A percentile compares a stretch with the other conserved stretches of the same genome.
Conservation (phyloP, 1,284 basidiomycete genomes). For the Porphyrellus sp. region DNA sequence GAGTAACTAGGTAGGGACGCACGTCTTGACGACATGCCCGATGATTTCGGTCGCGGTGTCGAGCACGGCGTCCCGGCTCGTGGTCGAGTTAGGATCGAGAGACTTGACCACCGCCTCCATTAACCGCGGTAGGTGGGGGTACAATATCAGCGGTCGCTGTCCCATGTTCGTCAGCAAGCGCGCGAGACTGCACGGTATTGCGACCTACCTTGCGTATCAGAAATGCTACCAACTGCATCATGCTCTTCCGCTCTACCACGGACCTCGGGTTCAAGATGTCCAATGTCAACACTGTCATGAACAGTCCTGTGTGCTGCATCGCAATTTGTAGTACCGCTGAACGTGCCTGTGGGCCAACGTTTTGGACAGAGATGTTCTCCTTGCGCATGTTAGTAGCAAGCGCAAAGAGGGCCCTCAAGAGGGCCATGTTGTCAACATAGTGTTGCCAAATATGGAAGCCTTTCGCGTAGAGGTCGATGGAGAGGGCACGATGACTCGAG, state of each 20-base stretch:
- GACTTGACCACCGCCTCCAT: slow-evolving; percentile 97
- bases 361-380: slow-evolving; percentile 62
- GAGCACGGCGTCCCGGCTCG: slow-evolving; percentile 82
- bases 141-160: slow-evolving; percentile 82
- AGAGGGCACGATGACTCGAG: slow-evolving; percentile 65
- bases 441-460: slow-evolving; percentile 95
- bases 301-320: slow-evolving; percentile 79
- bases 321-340: slow-evolving; percentile 85
- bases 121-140: slow-evolving; percentile 82
- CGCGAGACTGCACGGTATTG: neutral
- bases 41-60: slow-evolving; percentile 93
- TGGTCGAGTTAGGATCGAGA: slow-evolving; percentile 85
- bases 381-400: slow-evolving; percentile 75
- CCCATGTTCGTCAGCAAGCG: neutral
- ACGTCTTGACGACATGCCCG: slow-evolving; percentile 81
- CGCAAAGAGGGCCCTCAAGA: slow-evolving; percentile 82
- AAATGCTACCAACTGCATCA: slow-evolving; percentile 93
- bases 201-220: slow-evolving; percentile 78
- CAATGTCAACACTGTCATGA: slow-evolving; percentile 92
- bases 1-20: neutral
- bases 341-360: slow-evolving; percentile 67
- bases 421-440: slow-evolving; percentile 88
- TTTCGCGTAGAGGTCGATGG: slow-evolving; percentile 85
- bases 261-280: slow-evolving; percentile 85
- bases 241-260: slow-evolving; percentile 79